Base-by-base conservation (phyloP, 2,329 filamentous ascomycete genomes). In the Curvularia sp. region DNA sequence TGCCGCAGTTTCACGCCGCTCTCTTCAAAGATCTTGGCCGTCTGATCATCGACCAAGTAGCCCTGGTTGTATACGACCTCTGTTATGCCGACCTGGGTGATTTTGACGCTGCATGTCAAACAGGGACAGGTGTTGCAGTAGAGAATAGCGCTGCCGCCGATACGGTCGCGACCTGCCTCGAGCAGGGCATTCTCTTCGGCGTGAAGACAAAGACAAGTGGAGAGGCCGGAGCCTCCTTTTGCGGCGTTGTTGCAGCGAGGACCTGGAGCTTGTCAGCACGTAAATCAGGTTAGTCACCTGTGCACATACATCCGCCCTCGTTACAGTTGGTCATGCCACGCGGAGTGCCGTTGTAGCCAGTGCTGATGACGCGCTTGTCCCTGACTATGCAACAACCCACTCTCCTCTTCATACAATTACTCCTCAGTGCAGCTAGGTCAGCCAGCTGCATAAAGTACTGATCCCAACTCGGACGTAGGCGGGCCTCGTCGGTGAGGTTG, bases 391-490 rank as follows among this genome's bases (percentile, higher is more conserved):
- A 95, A 79, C 93, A 97, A 7, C 95, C 95, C 1, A 99, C 95
- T 64, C 94, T 88, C 28, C 95, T 86, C 80, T 98, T 97, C 95
- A 99, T 99, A 81, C 95, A 99, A 78, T 99, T 99, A 73, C 89
- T 92, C 64, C 95, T 86, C 67, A 92, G 90, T 0, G 94, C 91
- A 7, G 95, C 95, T 47, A 99, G 86, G 32, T 91, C 92, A 5
- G 95, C 93, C n/a, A 99, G 83, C 39, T 91, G 87, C 95, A 99
- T 99, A 75, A 99, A 99, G 80, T 99, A 99, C 70, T 91, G 89
- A 78, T 99, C 95, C 95, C 95, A 99, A 48, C 87, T 89, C 0
- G 95, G 95, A 1, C 95, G 87, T 34, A 99, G 83, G 1, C 95
- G 89, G 68, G 90, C 86, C 32, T 89, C 85, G 71, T 95, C 88